Evolutionary conservation across 2,329 filamentous ascomycete genomes (phyloP), one percentile per base, ranked within the genome.

Genomic region (Mariannaea elegans): DNA sequence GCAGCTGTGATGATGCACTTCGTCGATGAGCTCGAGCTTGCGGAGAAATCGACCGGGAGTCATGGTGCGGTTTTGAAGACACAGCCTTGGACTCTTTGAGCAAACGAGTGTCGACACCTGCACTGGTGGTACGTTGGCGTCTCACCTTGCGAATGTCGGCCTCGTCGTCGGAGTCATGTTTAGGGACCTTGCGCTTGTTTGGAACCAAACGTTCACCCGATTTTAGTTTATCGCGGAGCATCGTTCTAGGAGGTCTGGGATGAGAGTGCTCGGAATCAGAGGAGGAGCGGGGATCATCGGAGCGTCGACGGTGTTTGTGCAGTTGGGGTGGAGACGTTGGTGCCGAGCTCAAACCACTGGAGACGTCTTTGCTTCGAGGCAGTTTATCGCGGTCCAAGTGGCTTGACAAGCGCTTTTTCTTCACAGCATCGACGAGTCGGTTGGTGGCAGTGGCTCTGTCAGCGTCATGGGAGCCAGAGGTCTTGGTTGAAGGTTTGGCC

Each of bases 1-100:
- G 81, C 18, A 89, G 79, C 68, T 90, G 88, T 0, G 85, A 88
- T 2, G 89, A 91, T 24, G 81, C 77, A 65, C 88, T 90, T 59
- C 89, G 83, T 52, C 87, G 83, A 71, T 91, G 89, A 24, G 76
- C 72, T 65, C 84, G 82, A 47, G 79, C 73, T 46, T 81, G 84
- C 10, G 89, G 89, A 16, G 89, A 91, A 18, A 80, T 76, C 9
- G 89, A 91, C 62, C 83, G 72, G 32, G 67, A 61, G 56, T 77
- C 73, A 66, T 72, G 65, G 46, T 74, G 72, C 21, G 67, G 66
- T 57, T 73, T 76, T 45, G 75, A 65, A 12, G 72, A 63, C 9
- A 71, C 56, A 36, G 66, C 47, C 61, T 76, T 81, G 31, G 65
- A 60, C 16, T 79, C 78, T 58, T 70, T 76, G 60, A 66, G 64